Percentiles rank a stretch among this genome's conserved stretches.
phyloP scores from a whole-genome alignment of 2,329 filamentous ascomycete species.

The Mariannaea elegans region DNA sequence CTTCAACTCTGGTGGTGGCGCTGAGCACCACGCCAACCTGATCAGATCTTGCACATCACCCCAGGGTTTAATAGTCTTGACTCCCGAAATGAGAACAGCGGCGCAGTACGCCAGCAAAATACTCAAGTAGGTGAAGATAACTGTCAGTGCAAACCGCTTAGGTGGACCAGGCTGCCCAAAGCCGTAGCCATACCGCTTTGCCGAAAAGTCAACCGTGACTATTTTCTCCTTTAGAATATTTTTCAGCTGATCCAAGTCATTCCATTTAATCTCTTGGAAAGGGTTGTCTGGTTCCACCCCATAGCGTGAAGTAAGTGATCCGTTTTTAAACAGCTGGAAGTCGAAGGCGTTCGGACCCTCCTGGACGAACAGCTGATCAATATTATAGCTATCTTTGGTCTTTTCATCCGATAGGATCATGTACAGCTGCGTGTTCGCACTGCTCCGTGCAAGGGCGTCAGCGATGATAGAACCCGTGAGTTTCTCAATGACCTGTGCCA shows the following conservation, averaged over 20 bases:
- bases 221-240: neutral
- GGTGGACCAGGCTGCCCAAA: neutral
- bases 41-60: neutral
- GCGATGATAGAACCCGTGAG: neutral
- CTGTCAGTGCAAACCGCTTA: neutral
- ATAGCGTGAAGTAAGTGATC: neutral
- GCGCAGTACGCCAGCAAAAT: neutral
- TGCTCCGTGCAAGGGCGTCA: neutral
- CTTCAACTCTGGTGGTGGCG: neutral
- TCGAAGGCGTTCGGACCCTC: neutral
- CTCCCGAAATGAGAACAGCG: neutral
- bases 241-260: neutral
- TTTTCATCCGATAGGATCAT: neutral
- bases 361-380: neutral
- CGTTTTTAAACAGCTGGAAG: neutral
- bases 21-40: neutral
- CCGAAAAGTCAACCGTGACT: neutral
- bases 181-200: neutral
- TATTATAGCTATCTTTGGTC: neutral
- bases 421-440: neutral
- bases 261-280: neutral
- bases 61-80: neutral
- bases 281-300: neutral
- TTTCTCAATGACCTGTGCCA: neutral
- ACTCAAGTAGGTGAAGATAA: neutral